phyloP scores from a whole-genome alignment of 176 grass and related monocot species.

The Typha latifolia region DNA sequence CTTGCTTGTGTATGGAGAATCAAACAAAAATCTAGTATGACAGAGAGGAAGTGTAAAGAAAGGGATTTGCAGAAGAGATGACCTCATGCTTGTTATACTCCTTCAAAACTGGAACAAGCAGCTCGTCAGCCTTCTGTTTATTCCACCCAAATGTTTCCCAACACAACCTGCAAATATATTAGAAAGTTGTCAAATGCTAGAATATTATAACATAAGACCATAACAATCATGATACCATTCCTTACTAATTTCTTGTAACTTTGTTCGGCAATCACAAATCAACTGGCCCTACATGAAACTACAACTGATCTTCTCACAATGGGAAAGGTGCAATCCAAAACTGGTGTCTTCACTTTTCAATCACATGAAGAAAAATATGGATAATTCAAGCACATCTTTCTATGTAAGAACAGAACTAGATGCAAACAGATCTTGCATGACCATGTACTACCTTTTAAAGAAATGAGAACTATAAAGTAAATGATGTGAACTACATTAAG shows the following conservation, averaged over 20 bases:
- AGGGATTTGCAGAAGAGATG: conserved; percentile 1
- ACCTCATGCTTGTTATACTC: conserved; percentile 95
- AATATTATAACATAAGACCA: neutral
- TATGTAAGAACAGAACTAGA: neutral
- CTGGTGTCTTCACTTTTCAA: no score
- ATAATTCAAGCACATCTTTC: neutral
- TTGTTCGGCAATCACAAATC: neutral
- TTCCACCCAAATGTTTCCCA: conserved; percentile 95
- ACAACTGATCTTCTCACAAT: no score
- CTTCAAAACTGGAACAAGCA: conserved; percentile 84
- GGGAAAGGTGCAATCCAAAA: no score
- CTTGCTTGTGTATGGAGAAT: neutral
- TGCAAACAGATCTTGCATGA: neutral
- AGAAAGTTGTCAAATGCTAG: neutral
- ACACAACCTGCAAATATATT: conserved; percentile 51
- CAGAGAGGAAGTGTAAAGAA: no score
- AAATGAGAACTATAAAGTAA: neutral
- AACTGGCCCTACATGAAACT: no score
- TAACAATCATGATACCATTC: neutral
- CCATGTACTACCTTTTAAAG: neutral
- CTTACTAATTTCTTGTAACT: neutral
- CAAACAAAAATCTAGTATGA: neutral
- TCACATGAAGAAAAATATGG: no score
- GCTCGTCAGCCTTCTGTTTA: conserved; percentile 90
- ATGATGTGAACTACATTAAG: no score